Evolutionary conservation across 768 basidiomycete species (phyloP), one percentile per base, ranked within the genome.

Genomic region (Strobilomyces dryophilus): DNA sequence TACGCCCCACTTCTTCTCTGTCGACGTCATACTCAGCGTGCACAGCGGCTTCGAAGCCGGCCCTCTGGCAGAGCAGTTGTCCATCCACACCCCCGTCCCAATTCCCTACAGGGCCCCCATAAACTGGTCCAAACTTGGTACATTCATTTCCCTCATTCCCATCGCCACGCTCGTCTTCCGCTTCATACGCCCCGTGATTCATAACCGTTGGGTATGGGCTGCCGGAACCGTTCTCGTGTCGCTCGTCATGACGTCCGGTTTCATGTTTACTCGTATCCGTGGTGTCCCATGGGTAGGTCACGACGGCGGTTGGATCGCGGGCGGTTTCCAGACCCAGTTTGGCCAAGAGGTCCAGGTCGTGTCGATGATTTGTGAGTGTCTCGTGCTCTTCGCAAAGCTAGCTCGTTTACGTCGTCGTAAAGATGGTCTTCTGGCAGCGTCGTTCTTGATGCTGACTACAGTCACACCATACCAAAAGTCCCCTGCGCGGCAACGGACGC

Each of bases 241-340:
- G 18, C 71, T 87, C 29, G 72, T 92, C 61, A 95, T 98, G 86
- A 95, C 85, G 20, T 84, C 87, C 9, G 97, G 97, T 8, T 89
- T 84, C 76, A 99, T 99, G 97, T 99, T 95, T 73, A 89, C 89
- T 53, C 88, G 87, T 58, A 99, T 99, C 61, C 85, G 95, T 56
- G 79, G 78, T 31, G 78, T 79, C 44, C 94, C 92, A 3, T 92
- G 81, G 65, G 74, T 73, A 21, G 83, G 81, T 27, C 73, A 74
- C 0, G 77, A 81, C 51, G 84, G 85, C 21, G 74, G 79, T 45
- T 94, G 92, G 88, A 87, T 99, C 62, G 89, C 93, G 9, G 78
- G 73, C 10, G 95, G 95, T 5, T 98, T 85, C 73, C 85, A 87
- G 66, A 92, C 84, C 61, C 94, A 97, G 70, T 89, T 80, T 65